These are phyloP conservation scores for Penicillium sp. DNA, from an alignment of 2,329 filamentous ascomycete genomes.

Conservation along the genomic window DNA sequence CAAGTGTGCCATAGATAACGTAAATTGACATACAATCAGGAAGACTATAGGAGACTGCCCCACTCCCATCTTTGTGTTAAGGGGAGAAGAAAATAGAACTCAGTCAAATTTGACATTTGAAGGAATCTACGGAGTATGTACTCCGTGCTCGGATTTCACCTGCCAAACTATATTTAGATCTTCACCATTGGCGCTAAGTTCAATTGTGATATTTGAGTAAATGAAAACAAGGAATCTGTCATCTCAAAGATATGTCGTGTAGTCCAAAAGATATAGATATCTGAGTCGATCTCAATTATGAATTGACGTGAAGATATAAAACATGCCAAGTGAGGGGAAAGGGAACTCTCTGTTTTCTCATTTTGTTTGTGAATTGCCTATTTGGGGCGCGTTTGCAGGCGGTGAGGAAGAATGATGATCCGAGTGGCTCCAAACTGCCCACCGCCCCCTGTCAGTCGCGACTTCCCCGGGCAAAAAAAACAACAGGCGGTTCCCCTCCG, in stretches of 20 bases:
- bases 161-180: background rate
- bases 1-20: background rate
- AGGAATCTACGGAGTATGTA: no score
- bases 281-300: background rate
- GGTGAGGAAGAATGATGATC: constrained; percentile 31
- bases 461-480: constrained; percentile 24
- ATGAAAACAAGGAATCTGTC: background rate
- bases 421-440: constrained; percentile 28
- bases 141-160: background rate
- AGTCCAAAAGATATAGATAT: background rate
- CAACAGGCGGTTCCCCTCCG: constrained; percentile 15
- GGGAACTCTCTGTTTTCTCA: background rate
- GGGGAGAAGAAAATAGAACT: background rate
- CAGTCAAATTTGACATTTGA: background rate
- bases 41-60: background rate
- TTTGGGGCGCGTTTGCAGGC: constrained; percentile 20
- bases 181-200: background rate
- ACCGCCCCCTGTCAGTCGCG: constrained; percentile 8
- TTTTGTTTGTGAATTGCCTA: constrained; percentile 38
- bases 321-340: background rate
- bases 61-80: background rate
- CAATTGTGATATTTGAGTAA: background rate
- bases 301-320: background rate
- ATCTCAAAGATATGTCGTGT: background rate
- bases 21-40: background rate